Conservation (phyloP, 768 basidiomycete species). For the Pulveroboletus ravenelii region DNA sequence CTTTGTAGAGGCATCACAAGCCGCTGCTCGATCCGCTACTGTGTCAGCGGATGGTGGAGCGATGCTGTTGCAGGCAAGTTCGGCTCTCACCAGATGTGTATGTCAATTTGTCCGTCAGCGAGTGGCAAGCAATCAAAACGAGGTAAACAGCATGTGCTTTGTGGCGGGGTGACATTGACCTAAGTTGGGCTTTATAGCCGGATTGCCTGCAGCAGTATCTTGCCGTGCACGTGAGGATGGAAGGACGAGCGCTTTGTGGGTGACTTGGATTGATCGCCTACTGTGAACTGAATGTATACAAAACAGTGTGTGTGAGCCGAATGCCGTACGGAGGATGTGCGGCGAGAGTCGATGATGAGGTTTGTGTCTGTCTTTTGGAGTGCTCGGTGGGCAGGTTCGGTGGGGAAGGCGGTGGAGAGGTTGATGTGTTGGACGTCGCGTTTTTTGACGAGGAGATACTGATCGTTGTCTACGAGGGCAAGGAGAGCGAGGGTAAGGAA, state of each 20-base stretch:
- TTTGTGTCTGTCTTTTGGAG: slow-evolving; percentile 48
- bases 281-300: slow-evolving; percentile 31
- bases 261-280: slow-evolving; percentile 24
- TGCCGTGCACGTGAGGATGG: slow-evolving; percentile 40
- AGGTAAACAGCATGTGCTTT: slow-evolving; percentile 40
- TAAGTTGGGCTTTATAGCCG: slow-evolving; percentile 34
- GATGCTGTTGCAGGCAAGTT: slow-evolving; percentile 29
- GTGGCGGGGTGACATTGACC: slow-evolving; percentile 22
- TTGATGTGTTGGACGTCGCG: slow-evolving; percentile 61
- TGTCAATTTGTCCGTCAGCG: slow-evolving; percentile 49
- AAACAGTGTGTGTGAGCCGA: slow-evolving; percentile 54
- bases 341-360: slow-evolving; percentile 35
- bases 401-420: slow-evolving; percentile 28
- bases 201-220: slow-evolving; percentile 50
- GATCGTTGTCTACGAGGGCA: slow-evolving; percentile 57
- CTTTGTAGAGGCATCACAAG: slow-evolving; percentile 59
- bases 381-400: slow-evolving; percentile 37
- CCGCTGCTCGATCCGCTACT: slow-evolving; percentile 57
- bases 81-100: slow-evolving; percentile 26
- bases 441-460: slow-evolving; percentile 77
- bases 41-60: slow-evolving; percentile 32
- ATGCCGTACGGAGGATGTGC: slow-evolving; percentile 44
- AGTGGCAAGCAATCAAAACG: slow-evolving; percentile 41
- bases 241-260: slow-evolving; percentile 45
- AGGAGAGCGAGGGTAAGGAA: slow-evolving; percentile 45